Evolutionary conservation across 1,284 basidiomycete genomes (phyloP).

Genomic region (Sporisorium sorghi): DNA sequence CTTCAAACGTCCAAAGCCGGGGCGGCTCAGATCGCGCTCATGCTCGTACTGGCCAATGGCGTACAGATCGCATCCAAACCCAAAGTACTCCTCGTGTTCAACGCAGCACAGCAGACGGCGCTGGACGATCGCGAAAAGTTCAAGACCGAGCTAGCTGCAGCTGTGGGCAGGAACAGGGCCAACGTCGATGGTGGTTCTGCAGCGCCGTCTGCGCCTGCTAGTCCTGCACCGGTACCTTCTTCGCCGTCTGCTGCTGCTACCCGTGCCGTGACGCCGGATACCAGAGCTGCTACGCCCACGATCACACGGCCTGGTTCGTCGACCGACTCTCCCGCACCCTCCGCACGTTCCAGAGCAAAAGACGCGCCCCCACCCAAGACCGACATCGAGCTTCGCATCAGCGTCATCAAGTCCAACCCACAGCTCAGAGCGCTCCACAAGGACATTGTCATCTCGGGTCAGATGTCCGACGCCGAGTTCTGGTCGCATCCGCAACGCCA

Average conservation of each 20-base stretch:
- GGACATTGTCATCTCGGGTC: slow-evolving; percentile 60
- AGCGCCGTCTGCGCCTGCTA: slow-evolving; percentile 13
- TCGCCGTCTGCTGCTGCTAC: slow-evolving; percentile 20
- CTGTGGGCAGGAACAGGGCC: slow-evolving; percentile 40
- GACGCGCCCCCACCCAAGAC: slow-evolving; percentile 19
- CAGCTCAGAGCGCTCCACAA: slow-evolving; percentile 60
- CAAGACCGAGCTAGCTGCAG: slow-evolving; percentile 54
- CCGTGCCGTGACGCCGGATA: slow-evolving; percentile 26
- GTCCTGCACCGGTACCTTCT: slow-evolving; percentile 24
- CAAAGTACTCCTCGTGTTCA: slow-evolving; percentile 54
- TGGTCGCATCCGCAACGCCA: slow-evolving; percentile 66
- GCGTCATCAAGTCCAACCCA: slow-evolving; percentile 61
- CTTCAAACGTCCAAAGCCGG: slow-evolving; percentile 59
- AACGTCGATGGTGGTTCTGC: slow-evolving; percentile 16
- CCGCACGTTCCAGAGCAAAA: slow-evolving; percentile 4
- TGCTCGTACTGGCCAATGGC: slow-evolving; percentile 49
- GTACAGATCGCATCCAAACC: slow-evolving; percentile 45
- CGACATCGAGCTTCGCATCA: slow-evolving; percentile 62
- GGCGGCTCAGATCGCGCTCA: slow-evolving; percentile 56
- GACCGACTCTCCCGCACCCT: slow-evolving; percentile 5
- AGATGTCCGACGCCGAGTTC: slow-evolving; percentile 64
- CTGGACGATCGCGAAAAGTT: slow-evolving; percentile 55
- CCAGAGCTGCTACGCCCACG: slow-evolving; percentile 16
- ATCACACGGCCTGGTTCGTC: slow-evolving; percentile 2
- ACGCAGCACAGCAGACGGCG: slow-evolving; percentile 50